phyloP scores from a whole-genome alignment of 768 basidiomycete genomes.

The Fomitopsis serialis region DNA sequence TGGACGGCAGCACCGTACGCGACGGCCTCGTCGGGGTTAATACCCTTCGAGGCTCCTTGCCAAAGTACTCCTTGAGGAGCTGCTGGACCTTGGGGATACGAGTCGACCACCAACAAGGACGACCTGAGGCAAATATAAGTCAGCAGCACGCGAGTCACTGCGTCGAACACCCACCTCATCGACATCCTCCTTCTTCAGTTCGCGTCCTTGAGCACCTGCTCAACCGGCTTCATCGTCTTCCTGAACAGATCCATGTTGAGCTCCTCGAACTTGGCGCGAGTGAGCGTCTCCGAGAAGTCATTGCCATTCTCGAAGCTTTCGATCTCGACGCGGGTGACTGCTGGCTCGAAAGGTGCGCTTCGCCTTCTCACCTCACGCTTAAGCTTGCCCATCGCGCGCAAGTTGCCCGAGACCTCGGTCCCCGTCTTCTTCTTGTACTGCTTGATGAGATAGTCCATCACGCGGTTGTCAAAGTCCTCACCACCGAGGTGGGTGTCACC shows the following conservation, averaged over 20 bases:
- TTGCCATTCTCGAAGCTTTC: constrained; percentile 95
- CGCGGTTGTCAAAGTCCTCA: constrained; percentile 69
- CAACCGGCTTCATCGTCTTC: constrained; percentile 99
- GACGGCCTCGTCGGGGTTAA: constrained; percentile 99
- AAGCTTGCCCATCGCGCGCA: constrained; percentile 63
- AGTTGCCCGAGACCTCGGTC: constrained; percentile 51
- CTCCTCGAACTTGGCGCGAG: constrained; percentile 98
- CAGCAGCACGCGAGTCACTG: neutral
- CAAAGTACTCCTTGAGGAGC: constrained; percentile 96
- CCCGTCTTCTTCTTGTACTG: constrained; percentile 67
- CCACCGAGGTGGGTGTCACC: constrained; percentile 63
- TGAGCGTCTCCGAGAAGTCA: constrained; percentile 95
- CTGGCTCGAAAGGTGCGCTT: constrained; percentile 82
- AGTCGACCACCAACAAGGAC: constrained; percentile 94
- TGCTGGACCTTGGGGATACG: constrained; percentile 99
- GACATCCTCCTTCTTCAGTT: constrained; percentile 96
- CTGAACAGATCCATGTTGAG: constrained; percentile 98
- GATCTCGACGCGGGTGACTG: constrained; percentile 91
- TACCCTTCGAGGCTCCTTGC: constrained; percentile 98
- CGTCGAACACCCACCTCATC: constrained; percentile 57
- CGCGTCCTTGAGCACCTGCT: constrained; percentile 97
- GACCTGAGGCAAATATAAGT: constrained; percentile 35
- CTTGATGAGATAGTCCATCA: constrained; percentile 66
- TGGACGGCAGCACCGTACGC: constrained; percentile 99
- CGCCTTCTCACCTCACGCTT: constrained; percentile 71